These are phyloP conservation scores for Sphagnum magellanicum DNA, from an alignment of 228 moss, liverwort and hornwort genomes.

Conservation along the genomic window DNA sequence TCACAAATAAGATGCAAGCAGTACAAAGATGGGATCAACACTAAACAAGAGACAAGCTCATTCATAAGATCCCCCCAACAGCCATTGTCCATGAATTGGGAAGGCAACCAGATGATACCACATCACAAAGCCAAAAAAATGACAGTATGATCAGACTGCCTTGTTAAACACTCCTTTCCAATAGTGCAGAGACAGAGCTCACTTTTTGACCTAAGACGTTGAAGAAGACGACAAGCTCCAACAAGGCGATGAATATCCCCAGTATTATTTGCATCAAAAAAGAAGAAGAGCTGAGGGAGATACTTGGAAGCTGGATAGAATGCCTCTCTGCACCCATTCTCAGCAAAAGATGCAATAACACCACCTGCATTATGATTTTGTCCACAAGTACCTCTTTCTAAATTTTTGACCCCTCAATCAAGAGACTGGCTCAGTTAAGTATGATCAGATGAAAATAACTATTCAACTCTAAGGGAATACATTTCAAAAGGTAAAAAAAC, in stretches of 20 bases:
- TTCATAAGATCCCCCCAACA: neutral
- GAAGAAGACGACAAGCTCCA: slow-evolving; percentile 77
- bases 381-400: no score
- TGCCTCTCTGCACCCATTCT: slow-evolving; percentile 46
- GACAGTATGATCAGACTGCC: no score
- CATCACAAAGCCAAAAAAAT: no score
- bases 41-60: neutral
- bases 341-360: slow-evolving; percentile 10
- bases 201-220: slow-evolving; percentile 56
- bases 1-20: slow-evolving; percentile 4
- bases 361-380: neutral
- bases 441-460: no score
- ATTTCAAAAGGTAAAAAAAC: no score
- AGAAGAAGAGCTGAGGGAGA: slow-evolving; percentile 86
- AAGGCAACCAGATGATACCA: no score
- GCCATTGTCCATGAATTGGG: no score
- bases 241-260: slow-evolving; percentile 77
- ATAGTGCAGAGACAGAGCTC: slow-evolving; percentile 6
- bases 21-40: neutral
- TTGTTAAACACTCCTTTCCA: no score
- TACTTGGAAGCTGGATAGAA: slow-evolving; percentile 80
- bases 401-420: no score
- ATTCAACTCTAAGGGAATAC: no score
- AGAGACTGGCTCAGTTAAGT: no score
- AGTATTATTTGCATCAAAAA: slow-evolving; percentile 66